Evolutionary conservation across 1,139 yeast genomes (phyloP), one percentile per base, ranked within the genome.

Genomic region (Pichia sp.): DNA sequence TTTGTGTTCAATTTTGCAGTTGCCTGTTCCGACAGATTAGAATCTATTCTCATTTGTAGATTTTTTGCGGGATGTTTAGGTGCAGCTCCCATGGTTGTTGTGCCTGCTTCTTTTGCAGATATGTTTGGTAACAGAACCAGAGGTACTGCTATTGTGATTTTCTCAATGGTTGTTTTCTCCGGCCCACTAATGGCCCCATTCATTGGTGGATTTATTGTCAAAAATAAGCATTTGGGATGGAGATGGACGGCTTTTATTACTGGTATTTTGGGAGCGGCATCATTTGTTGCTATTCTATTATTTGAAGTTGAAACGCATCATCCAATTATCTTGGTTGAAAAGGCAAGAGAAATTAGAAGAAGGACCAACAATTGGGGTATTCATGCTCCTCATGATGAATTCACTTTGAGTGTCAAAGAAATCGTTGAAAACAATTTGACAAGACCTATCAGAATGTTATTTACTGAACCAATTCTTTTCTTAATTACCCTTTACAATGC

Each of bases 21-120:
- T 29, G 95, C 88, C 3, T 73, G 85, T 9, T 85, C 85, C 33
- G 72, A 83, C 58, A 81, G 85, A 55, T 52, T 84, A 33, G 94
- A 85, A 60, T 79, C 94, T 0, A 66, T 85, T 48, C 62, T 85
- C 68, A 64, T 85, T 39, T 76, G 86, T 61, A 73, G 95, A 49
- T 85, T 84, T 61, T 81, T 85, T 59, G 78, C 79, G 34, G 95
- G 95, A 37, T 71, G 79, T 53, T 63, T 80, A 45, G 95, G 94
- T 49, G 85, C 92, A 23, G 85, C 92, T 7, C 85, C 94, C 0
- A 62, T 86, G 58, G 92, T 85, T 26, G 85, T 84, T 36, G 88
- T 84, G 7, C 95, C 94, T 28, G 95, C 94, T 32, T 75, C 85
- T 0, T 79, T 85, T 69, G 81, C 92, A 4, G 95, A 86, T 59